Percentiles rank a stretch among this genome's conserved stretches.
phyloP scores from a whole-genome alignment of 2,329 filamentous ascomycete species.

The Didymella glomerata region DNA sequence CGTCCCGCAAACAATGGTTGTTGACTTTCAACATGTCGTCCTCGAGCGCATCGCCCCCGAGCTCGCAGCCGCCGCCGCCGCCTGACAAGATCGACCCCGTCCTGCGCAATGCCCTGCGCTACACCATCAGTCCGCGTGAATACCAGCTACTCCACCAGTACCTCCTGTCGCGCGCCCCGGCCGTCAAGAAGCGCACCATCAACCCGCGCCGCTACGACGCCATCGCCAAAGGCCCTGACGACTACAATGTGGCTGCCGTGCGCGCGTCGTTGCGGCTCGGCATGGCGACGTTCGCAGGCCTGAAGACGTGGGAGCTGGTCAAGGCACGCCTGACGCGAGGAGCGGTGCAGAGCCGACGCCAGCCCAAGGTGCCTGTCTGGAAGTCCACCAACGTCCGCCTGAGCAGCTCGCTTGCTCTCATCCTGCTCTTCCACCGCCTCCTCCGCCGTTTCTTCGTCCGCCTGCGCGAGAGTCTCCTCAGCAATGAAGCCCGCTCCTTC shows the following conservation, averaged over 20 bases:
- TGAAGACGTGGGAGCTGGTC: conserved; percentile 59
- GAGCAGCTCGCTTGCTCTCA: conserved; percentile 82
- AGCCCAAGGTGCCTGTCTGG: conserved; percentile 53
- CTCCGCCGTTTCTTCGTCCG: conserved; percentile 89
- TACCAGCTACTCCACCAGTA: conserved; percentile 87
- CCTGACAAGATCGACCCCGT: conserved; percentile 67
- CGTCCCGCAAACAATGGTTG: conserved; percentile 30
- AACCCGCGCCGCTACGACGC: conserved; percentile 61
- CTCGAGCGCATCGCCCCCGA: conserved; percentile 29
- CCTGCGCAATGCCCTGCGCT: conserved; percentile 83
- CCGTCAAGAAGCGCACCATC: conserved; percentile 63
- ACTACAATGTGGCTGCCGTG: conserved; percentile 59
- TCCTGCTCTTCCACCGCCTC: conserved; percentile 86
- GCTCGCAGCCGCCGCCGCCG: conserved; percentile 35
- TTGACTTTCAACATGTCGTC: conserved; percentile 46
- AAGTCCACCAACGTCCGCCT: conserved; percentile 75
- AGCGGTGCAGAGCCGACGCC: conserved; percentile 44
- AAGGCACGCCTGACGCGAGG: conserved; percentile 47
- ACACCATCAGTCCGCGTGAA: conserved; percentile 83
- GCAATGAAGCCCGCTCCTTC: conserved; percentile 82
- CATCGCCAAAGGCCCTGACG: conserved; percentile 57
- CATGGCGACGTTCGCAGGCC: conserved; percentile 52
- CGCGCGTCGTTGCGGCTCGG: conserved; percentile 58
- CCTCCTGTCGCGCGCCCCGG: conserved; percentile 75
- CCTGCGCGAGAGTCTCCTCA: conserved; percentile 79